These are phyloP conservation scores for Periconia sp. DNA, from an alignment of 2,329 filamentous ascomycete species.

Conservation along the genomic window DNA sequence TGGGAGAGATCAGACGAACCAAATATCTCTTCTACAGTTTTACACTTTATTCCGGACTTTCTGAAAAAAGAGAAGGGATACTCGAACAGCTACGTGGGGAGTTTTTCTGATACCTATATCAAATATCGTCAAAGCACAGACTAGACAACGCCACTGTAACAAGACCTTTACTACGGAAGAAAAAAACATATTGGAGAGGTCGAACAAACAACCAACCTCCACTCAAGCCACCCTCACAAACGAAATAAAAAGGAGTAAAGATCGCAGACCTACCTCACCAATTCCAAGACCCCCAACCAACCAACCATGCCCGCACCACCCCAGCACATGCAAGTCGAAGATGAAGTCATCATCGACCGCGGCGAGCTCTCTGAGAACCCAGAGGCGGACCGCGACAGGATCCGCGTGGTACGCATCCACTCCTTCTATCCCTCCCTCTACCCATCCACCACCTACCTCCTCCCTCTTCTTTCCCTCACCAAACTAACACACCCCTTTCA, in stretches of 20 bases:
- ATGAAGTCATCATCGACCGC: constrained; percentile 7
- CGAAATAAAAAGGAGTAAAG: constrained; percentile 1
- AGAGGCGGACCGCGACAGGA: constrained; percentile 44
- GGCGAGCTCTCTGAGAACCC: constrained; percentile 33
- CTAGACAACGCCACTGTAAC: too few species aligned
- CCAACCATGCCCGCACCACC: background rate
- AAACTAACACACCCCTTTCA: background rate
- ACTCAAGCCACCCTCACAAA: too few species aligned
- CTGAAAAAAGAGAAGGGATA: too few species aligned
- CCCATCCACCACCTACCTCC: background rate
- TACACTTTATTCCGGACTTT: too few species aligned
- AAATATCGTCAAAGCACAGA: too few species aligned
- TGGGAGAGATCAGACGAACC: too few species aligned
- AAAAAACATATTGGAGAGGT: too few species aligned
- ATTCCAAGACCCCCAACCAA: constrained; percentile 25
- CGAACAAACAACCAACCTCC: too few species aligned
- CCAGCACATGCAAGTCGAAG: background rate
- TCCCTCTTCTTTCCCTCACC: background rate
- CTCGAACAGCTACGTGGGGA: too few species aligned
- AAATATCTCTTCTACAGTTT: too few species aligned
- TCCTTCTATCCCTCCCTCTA: background rate
- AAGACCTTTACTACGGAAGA: too few species aligned
- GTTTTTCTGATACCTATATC: too few species aligned
- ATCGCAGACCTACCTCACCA: background rate
- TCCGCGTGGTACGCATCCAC: constrained; percentile 44